Conservation (phyloP, 345 rosid genomes). For the Schrenkiella parvula region DNA sequence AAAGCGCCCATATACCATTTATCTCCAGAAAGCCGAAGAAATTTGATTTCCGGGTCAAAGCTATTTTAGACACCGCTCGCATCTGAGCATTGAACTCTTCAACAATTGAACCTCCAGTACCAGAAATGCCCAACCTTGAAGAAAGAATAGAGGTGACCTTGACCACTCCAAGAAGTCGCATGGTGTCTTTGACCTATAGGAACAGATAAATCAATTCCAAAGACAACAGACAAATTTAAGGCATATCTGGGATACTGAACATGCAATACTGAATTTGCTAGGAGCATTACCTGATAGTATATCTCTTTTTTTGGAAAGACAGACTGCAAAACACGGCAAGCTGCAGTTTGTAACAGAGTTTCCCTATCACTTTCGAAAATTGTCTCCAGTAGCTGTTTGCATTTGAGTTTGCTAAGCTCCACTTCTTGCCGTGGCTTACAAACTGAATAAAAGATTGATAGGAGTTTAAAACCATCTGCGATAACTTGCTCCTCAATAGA, state of each 20-base stretch:
- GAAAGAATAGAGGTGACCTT: constrained; percentile 70
- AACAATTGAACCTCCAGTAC: constrained; percentile 72
- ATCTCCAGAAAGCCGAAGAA: constrained; percentile 69
- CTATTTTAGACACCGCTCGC: constrained; percentile 94
- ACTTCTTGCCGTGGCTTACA: constrained; percentile 52
- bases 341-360: constrained; percentile 83
- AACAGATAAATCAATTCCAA: constrained; percentile 22
- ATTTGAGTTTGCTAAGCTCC: constrained; percentile 60
- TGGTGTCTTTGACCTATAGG: constrained; percentile 74
- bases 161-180: constrained; percentile 96
- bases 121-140: constrained; percentile 76
- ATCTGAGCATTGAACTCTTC: constrained; percentile 95
- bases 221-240: constrained; percentile 1
- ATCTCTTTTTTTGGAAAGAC: constrained; percentile 73
- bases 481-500: constrained; percentile 84
- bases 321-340: constrained; percentile 82
- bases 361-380: constrained; percentile 93
- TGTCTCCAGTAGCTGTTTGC: constrained; percentile 73
- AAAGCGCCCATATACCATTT: constrained; percentile 55
- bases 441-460: constrained; percentile 61
- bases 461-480: constrained; percentile 87
- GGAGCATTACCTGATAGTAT: constrained; percentile 67
- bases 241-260: neutral
- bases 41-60: constrained; percentile 86
- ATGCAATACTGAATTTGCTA: constrained; percentile 15